Base-by-base conservation (phyloP, 2,329 filamentous ascomycete species). In the Graphilbum sp. region DNA sequence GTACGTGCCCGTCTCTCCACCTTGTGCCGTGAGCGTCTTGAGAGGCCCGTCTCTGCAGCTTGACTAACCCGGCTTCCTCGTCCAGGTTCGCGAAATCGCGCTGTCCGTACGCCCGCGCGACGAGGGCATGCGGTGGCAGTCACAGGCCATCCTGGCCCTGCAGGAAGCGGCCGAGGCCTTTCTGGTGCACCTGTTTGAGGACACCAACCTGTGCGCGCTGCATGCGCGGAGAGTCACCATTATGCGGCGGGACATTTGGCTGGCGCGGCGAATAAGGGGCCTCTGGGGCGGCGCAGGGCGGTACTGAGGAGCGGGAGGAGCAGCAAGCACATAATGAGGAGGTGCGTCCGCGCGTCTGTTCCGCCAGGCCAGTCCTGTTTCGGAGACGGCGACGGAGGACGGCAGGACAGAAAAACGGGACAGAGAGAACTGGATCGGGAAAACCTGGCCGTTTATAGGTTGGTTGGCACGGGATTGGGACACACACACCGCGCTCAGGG, bases 131-230 rank as follows among this genome's bases (percentile, higher is more conserved):
- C 75, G 88, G 49, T 98, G 90, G 87, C 90, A 96, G 63, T 92
- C 83, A 38, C 88, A 93, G 51, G 88, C 90, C 37, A 90, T 96
- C 51, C 75, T 82, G 52, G 88, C 88, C 12, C 69, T 96, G 3
- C 88, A 96, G 61, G 88, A 96, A 66, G 85, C 88, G 13, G 75
- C 87, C n/a, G 88, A 96, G 63, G 88, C 88, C 5, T 96, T 93
- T 60, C 69, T 96, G 49, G 82, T 96, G 42, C 87, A 93, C 54
- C 66, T 96, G n/a, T 95, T 96, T 54, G 87, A 95, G 57, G 85
- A 93, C 60, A 84, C 84, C 47, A 95, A 96, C 62, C 71, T 96
- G 32, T 95, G 88, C 62, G 90, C 88, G 45, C 87, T 96, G 50
- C 88, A 96, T 61, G 90, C 88, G 44, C 95, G 94, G 65, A 72